Evolutionary conservation across 768 basidiomycete genomes (phyloP).

Genomic region (Lentinus brumalis): DNA sequence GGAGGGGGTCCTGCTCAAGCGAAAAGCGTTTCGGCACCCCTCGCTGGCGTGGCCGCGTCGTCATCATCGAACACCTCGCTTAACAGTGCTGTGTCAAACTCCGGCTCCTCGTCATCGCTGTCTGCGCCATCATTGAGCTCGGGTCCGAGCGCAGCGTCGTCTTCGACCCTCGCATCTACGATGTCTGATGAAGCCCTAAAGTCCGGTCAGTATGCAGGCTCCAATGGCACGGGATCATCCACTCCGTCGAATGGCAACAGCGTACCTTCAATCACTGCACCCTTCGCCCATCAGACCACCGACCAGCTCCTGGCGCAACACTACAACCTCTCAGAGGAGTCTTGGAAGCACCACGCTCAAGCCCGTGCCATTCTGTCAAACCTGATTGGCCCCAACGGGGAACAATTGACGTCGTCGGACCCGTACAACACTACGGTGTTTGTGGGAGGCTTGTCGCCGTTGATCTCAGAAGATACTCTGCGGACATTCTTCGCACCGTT

Average conservation of each 20-base stretch:
- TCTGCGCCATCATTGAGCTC: constrained; percentile 34
- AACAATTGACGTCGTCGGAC: constrained; percentile 84
- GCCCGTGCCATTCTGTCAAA: constrained; percentile 82
- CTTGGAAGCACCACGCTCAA: constrained; percentile 84
- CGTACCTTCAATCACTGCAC: constrained; percentile 37
- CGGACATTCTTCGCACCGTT: constrained; percentile 92
- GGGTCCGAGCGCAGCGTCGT: constrained; percentile 49
- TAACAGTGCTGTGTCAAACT: constrained; percentile 37
- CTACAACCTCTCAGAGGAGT: constrained; percentile 69
- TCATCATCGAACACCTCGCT: constrained; percentile 26
- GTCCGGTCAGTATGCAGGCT: constrained; percentile 39
- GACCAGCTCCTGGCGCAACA: constrained; percentile 46
- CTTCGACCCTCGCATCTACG: constrained; percentile 50
- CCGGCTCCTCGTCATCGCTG: constrained; percentile 43
- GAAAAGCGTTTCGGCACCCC: constrained; percentile 72
- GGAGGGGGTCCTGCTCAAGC: constrained; percentile 39
- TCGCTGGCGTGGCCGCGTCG: constrained; percentile 44
- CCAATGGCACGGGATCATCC: constrained; percentile 28
- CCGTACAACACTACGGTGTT: constrained; percentile 98
- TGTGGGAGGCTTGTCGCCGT: constrained; percentile 85
- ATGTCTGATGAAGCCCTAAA: constrained; percentile 58
- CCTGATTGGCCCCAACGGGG: constrained; percentile 83
- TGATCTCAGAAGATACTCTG: constrained; percentile 90
- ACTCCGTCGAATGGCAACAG: constrained; percentile 1
- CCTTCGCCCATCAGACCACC: constrained; percentile 47